Evolutionary conservation across 176 grass and related monocot species (phyloP), one percentile per base, ranked within the genome.

Genomic region (Miscanthus lutarioriparius): DNA sequence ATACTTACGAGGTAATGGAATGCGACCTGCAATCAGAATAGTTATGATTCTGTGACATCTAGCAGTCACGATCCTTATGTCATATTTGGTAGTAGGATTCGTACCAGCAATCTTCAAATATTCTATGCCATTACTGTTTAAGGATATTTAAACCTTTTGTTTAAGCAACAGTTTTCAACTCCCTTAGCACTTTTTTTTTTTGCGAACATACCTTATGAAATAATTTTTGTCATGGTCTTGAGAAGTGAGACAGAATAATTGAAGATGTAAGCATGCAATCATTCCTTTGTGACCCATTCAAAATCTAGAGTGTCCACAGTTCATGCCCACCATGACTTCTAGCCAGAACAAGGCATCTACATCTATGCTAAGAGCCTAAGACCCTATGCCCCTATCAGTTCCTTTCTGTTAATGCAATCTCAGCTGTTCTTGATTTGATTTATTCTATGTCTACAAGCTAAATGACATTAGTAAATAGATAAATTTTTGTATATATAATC

Each of bases 261-360:
- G 8, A 43, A 90, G 8, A 79, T 86, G 45, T 26, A n/a, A 79
- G 20, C 8, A 38, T 75, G 48, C 64, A 28, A 80, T 83, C n/a
- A 74, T 87, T 80, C 17, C 72, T 83, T 62, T 79, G 25, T 80
- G 84, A 80, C 48, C 39, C 73, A 74, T 80, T 90, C 27, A 49
- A 75, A 75, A 33, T 90, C 74, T 79, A 38, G 67, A 74, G n/a
- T 38, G 30, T 28, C 53, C 25, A 86, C 62, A 44, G 72, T 86
- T 58, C 10, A 44, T 86, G 68, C 49, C 38, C 49, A 64, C 71
- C 71, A 89, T 76, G 82, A 63, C 76, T 74, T 67, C 36, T 70
- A 67, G 49, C 59, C 38, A 74, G 58, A 59, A 36, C n/a, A 36
- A 14, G 22, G 62, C 58, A 71, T 69, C 66, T 88, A 53, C 58